Base-by-base conservation (phyloP, 805 yeast genomes). In the Metschnikowia colocasiae region DNA sequence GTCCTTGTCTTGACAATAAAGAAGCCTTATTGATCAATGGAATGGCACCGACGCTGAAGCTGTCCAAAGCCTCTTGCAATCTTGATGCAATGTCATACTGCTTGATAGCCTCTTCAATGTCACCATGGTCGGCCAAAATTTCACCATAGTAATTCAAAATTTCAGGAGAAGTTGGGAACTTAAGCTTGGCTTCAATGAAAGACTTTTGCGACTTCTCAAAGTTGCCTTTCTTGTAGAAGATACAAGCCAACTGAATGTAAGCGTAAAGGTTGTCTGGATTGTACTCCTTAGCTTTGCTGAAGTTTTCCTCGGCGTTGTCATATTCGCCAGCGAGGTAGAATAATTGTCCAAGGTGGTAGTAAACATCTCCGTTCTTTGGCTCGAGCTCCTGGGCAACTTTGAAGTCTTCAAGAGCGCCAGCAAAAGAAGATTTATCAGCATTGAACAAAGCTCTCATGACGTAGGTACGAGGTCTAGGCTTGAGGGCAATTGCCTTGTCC, bases 91-190 rank as follows among this genome's bases (percentile, higher is more conserved):
- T 78, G 54, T 91, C 96, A 64, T 90, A 92, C 71, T 89, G 91
- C 62, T 81, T 81, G 50, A 81, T 68, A 48, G 98, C 97, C 51
- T 78, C 84, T 26, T 66, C 76, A 47, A 79, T 69, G 58, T 87
- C 88, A 63, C 85, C 85, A 59, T 78, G 78, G 64, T 92, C 97
- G 53, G 87, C 83, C 60, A 92, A 76, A 43, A 92, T 84, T 73
- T 94, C 99, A 62, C 98, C 99, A 63, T 83, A 90, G 70, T 90
- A 94, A 74, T 89, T 91, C 73, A 94, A 95, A 58, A 90, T 85
- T 67, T 89, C 97, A 47, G 98, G 88, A 45, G 86, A 79, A 20
- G 91, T 79, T 57, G 96, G 91, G 80, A 88, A 88, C 65, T 77
- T 77, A 65, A 76, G 74, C 61, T 79, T 81, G 31, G 92, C 89